Base-by-base conservation (phyloP, 805 yeast species). In the Wickerhamiella lipophila region DNA sequence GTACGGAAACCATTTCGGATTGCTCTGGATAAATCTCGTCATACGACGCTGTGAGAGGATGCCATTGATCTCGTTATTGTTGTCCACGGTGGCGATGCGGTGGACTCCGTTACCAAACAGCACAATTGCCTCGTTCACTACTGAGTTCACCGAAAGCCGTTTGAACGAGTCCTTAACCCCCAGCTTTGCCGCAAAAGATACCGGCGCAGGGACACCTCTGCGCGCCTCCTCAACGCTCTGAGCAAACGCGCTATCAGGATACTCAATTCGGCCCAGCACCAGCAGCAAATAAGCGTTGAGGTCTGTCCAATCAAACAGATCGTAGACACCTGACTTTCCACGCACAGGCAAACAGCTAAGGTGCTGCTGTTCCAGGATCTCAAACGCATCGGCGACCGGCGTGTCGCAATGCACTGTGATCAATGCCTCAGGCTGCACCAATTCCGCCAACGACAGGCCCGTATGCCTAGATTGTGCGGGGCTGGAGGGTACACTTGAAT, bases 101-200 rank as follows among this genome's bases (percentile, higher is more conserved):
- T 92, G 98, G 2, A 88, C 95, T 18, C 98, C 98, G 35, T 83
- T 77, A n/a, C 96, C 97, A 53, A 89, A 70, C 11, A 83, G 78
- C 63, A 86, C 94, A 57, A 84, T 83, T 2, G 85, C 96, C 4
- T 77, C 73, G 38, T 80, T 72, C 47, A 89, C 68, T 18, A 79
- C 75, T 19, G 66, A 56, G 15, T 70, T 60, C 57, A 84, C 87
- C 40, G 78, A 75, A 50, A 92, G 69, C 60, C 84, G 83, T 53
- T 83, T 74, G 60, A 88, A 86, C 2, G 95, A 95, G 59, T 86
- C 89, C 61, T 88, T 88, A 27, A 86, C 87, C 19, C 89, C 81
- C 53, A 92, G 68, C 57, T 78, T 79, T 45, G 87, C 79, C 30
- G 88, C 94, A 65, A 87, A 86, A 51, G 79, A 79, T 5, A 92